Conservation (phyloP, 495 filamentous ascomycete genomes). For the Penicillium psychrofluorescens region DNA sequence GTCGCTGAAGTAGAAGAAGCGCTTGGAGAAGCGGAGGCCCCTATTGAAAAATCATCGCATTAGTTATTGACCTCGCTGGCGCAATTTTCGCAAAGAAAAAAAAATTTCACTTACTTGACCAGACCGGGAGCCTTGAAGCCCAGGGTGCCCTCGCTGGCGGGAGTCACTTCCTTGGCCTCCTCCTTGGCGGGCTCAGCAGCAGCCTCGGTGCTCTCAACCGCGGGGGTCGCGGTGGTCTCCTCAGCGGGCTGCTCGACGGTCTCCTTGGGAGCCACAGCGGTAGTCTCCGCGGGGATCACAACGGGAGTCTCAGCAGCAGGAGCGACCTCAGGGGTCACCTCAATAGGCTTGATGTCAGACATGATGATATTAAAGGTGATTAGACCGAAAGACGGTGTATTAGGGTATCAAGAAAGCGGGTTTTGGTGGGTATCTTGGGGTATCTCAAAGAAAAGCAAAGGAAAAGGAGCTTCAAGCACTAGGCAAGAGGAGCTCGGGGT, state of each 20-base stretch:
- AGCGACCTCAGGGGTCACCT: slow-evolving; percentile 37
- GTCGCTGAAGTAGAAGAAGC: slow-evolving; percentile 89
- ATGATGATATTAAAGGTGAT: slow-evolving; percentile 29
- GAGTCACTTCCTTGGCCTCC: slow-evolving; percentile 40
- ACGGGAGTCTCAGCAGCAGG: slow-evolving; percentile 31
- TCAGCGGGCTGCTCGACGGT: slow-evolving; percentile 26
- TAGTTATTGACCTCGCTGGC: too few species aligned
- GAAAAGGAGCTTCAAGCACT: slow-evolving; percentile 26
- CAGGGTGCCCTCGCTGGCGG: slow-evolving; percentile 61
- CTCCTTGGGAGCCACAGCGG: slow-evolving; percentile 30
- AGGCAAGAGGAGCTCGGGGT: slow-evolving; percentile 33
- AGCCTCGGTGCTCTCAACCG: slow-evolving; percentile 29
- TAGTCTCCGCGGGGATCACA: slow-evolving; percentile 24
- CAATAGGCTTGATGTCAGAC: slow-evolving; percentile 45
- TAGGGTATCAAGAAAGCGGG: slow-evolving; percentile 20
- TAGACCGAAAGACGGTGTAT: slow-evolving; percentile 17
- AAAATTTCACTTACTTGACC: slow-evolving; percentile 57
- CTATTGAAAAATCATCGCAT: slow-evolving; percentile 22
- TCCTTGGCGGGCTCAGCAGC: slow-evolving; percentile 40
- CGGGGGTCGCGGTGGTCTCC: slow-evolving; percentile 11
- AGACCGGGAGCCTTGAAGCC: slow-evolving; percentile 86
- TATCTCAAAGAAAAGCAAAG: slow-evolving; percentile 37
- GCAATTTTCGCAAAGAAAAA: too few species aligned
- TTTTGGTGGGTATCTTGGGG: slow-evolving; percentile 30
- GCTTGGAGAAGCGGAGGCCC: slow-evolving; percentile 61